These are phyloP conservation scores for Acacia crassicarpa DNA, from an alignment of 306 rosid genomes.

Conservation along the genomic window DNA sequence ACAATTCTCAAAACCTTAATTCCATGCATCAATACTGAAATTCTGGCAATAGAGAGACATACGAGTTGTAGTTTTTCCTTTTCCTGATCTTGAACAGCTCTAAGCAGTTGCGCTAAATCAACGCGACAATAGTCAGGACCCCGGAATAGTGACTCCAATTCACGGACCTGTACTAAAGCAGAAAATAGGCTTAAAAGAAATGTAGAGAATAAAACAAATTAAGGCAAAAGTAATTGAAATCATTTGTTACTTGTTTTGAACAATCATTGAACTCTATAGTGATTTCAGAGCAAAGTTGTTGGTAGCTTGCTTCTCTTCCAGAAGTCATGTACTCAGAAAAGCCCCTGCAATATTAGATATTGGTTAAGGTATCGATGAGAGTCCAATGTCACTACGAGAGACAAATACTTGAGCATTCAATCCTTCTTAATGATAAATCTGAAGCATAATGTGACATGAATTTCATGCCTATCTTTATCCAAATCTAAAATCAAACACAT, in stretches of 20 bases:
- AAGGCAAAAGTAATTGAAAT: constrained; percentile 11
- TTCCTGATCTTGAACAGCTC: constrained; percentile 88
- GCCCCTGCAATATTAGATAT: constrained; percentile 56
- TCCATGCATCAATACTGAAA: constrained; percentile 13
- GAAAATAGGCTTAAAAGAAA: constrained; percentile 28
- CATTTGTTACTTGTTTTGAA: constrained; percentile 62
- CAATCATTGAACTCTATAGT: constrained; percentile 81
- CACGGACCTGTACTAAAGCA: constrained; percentile 63
- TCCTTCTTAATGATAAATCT: not conserved
- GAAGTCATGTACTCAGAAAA: constrained; percentile 66
- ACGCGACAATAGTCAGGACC: constrained; percentile 53
- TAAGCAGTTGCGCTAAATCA: constrained; percentile 83
- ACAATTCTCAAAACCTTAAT: not conserved
- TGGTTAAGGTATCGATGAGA: not conserved
- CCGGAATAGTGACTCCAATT: constrained; percentile 61
- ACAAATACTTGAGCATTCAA: not conserved
- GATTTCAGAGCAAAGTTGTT: constrained; percentile 77
- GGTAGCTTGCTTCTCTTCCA: constrained; percentile 69
- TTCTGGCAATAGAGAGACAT: constrained; percentile 19
- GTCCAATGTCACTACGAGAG: constrained; percentile 1
- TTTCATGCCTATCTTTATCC: not conserved
- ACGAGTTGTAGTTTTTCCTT: constrained; percentile 82
- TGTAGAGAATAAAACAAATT: constrained; percentile 12
- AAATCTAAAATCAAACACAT: not conserved
- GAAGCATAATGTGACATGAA: not conserved